Percentiles rank a stretch among this genome's conserved stretches.
Conservation (phyloP, 2,329 filamentous ascomycete genomes). For the Apiospora koreana region DNA sequence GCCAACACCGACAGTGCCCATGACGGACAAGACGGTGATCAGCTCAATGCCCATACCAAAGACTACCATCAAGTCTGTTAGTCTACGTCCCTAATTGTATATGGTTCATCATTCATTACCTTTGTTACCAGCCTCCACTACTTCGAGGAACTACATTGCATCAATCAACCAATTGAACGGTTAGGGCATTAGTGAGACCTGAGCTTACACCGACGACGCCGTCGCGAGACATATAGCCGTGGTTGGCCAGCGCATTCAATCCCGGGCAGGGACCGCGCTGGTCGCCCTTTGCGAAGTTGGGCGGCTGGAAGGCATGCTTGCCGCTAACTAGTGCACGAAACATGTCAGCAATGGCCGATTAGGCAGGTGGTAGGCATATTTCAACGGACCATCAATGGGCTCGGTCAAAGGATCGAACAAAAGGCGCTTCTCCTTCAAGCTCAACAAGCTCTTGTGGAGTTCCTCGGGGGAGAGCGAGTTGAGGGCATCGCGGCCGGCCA, state of each 20-base stretch:
- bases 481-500: conserved; percentile 16
- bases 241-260: conserved; percentile 32
- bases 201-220: conserved; percentile 24
- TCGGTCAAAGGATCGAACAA: conserved; percentile 20
- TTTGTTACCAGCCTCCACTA: conserved; percentile 35
- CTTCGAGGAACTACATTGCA: conserved; percentile 23
- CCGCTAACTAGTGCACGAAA: conserved; percentile 16
- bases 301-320: conserved; percentile 20
- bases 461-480: conserved; percentile 14
- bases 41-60: conserved; percentile 50
- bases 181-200: too few relatives aligned
- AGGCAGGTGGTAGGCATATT: too few relatives aligned
- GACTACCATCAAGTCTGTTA: conserved; percentile 22
- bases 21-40: conserved; percentile 40
- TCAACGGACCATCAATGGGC: conserved; percentile 19
- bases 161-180: too few relatives aligned
- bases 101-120: neutral
- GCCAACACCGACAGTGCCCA: conserved; percentile 50
- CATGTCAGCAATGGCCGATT: neutral
- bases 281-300: conserved; percentile 24
- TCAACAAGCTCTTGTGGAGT: conserved; percentile 16
- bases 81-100: neutral
- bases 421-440: conserved; percentile 20
- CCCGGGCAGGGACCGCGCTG: conserved; percentile 30
- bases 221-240: conserved; percentile 28